A percentile compares a stretch with the other conserved stretches of the same genome.
These are phyloP conservation scores for Phaseolus coccineus DNA, from an alignment of 331 rosid species.

Conservation along the genomic window DNA sequence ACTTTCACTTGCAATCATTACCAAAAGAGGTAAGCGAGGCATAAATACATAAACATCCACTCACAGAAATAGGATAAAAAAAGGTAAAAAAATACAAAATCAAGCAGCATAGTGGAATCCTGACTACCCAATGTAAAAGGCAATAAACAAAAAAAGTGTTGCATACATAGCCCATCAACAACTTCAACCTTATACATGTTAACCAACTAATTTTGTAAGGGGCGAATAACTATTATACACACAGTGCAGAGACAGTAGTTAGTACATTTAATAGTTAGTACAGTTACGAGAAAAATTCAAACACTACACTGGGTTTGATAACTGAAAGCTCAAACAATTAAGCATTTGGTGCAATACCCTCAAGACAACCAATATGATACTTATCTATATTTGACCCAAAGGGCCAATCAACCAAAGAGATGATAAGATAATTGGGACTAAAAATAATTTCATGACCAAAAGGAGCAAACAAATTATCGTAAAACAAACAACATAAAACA, in stretches of 20 bases:
- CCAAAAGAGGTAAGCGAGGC: neutral
- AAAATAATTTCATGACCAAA: slow-evolving; percentile 9
- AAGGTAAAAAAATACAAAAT: neutral
- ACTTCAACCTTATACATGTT: neutral
- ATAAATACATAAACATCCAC: neutral
- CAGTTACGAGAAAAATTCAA: neutral
- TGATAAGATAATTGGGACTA: neutral
- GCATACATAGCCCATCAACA: neutral
- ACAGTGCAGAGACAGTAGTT: neutral
- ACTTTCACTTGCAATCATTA: slow-evolving; percentile 27
- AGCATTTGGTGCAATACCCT: neutral
- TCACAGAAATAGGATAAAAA: neutral
- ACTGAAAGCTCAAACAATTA: neutral
- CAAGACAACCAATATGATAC: slow-evolving; percentile 2
- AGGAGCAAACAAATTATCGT: neutral
- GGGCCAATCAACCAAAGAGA: slow-evolving; percentile 6
- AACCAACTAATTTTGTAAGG: neutral
- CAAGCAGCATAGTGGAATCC: neutral
- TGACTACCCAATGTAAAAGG: no score
- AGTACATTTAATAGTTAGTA: neutral
- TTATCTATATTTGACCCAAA: neutral
- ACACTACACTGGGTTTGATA: neutral
- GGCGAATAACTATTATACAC: neutral
- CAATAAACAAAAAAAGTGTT: no score
- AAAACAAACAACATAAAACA: neutral